Evolutionary conservation across 805 yeast species (phyloP), one percentile per base, ranked within the genome.

Genomic region (Priceomyces haplophilus): DNA sequence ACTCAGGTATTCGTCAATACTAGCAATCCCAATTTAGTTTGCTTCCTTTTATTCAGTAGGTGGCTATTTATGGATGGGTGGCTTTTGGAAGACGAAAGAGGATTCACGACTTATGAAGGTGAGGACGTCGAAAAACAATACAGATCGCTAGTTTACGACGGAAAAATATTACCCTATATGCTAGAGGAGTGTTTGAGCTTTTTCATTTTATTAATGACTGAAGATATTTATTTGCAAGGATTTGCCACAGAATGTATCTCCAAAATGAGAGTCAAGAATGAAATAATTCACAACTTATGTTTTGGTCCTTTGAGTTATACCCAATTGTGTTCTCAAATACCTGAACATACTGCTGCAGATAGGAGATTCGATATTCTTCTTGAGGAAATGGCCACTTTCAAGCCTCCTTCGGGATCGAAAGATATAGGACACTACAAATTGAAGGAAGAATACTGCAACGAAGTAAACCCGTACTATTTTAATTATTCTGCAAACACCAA

Each of bases 211-310:
- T 49, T 88, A 8, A 58, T 89, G 3, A 78, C 85, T 1, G 96
- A 88, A 51, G 78, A 85, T 36, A 61, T 79, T 7, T 79, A 79
- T 45, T 64, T 88, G 25, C 68, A 65, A 20, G 79, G 81, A 10
- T 56, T 69, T 1, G 56, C 67, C 1, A 78, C 76, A 1, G 72
- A 72, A 4, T 78, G 73, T 8, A 69, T 79, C 1, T 69, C 70
- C 8, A 76, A 76, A 43, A 58, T 63, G 11, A 70, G 81, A 40
- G 74, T 88, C 21, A 70, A 67, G 44, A 73, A 77, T 34, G 97
- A 90, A 52, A 79, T 91, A n/a, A 71, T 88, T 17, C 97, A 93
- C 55, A 75, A 80, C 2, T 67, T 91, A n/a, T 82, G 95, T 48
- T 86, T 88, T 66, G 80, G 82, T 23, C 82, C 85, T 2, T 66